phyloP scores from a whole-genome alignment of 2,329 filamentous ascomycete genomes.

The Aspergillus glaucus region DNA sequence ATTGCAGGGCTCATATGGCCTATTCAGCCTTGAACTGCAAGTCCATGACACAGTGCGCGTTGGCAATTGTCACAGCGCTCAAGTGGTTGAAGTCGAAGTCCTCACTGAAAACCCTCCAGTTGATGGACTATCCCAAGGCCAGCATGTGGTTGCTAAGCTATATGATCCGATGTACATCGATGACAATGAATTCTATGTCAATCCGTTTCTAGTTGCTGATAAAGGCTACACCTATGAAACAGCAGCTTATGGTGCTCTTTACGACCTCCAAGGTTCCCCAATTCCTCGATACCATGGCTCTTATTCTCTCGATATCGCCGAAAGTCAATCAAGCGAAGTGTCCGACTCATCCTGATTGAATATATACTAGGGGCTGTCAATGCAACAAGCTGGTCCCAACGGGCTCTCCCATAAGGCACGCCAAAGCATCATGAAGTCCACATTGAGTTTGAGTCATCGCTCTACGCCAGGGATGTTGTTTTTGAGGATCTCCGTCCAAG shows the following conservation, averaged over 20 bases:
- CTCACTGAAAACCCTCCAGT: conserved; percentile 2
- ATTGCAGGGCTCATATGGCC: conserved; percentile 9
- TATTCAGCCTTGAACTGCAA: conserved; percentile 10
- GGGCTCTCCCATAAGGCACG: conserved; percentile 7
- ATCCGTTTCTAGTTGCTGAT: conserved; percentile 19
- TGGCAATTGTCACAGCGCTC: conserved; percentile 13
- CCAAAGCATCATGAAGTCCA: conserved; percentile 14
- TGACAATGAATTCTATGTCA: conserved; percentile 9
- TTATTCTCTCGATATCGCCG: conserved; percentile 15
- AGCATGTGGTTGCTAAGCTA: conserved; percentile 16
- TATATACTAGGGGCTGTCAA: conserved; percentile 13
- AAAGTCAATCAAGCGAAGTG: conserved; percentile 5
- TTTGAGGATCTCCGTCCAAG: conserved; percentile 10
- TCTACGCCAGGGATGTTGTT: conserved; percentile 10
- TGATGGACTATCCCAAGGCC: conserved; percentile 2
- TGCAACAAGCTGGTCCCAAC: conserved; percentile 9
- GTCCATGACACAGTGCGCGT: conserved; percentile 10
- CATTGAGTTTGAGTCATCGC: conserved; percentile 15
- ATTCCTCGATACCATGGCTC: conserved; percentile 19
- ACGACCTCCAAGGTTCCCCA: conserved; percentile 8
- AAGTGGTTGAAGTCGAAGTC: conserved; percentile 14
- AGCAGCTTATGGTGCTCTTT: conserved; percentile 10
- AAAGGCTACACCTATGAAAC: conserved; percentile 19
- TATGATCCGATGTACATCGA: conserved; percentile 20
- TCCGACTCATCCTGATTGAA: conserved; percentile 17